phyloP scores from a whole-genome alignment of 768 basidiomycete genomes.

The Thelephora ganbajun region DNA sequence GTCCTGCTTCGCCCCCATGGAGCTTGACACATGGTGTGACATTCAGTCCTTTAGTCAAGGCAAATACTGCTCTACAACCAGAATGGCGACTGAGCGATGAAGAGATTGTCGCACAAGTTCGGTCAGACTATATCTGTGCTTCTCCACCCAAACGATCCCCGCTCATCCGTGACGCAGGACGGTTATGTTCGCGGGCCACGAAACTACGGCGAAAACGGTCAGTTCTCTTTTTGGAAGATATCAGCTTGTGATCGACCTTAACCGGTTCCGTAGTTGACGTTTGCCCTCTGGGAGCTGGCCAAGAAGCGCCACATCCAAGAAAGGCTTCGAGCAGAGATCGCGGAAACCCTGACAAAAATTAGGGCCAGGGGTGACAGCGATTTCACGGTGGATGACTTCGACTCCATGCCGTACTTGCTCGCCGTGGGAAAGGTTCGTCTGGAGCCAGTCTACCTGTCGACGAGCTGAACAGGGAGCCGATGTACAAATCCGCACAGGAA shows the following conservation, averaged over 20 bases:
- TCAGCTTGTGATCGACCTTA: too few species aligned
- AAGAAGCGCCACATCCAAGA: conserved; percentile 23
- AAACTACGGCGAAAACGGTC: conserved; percentile 25
- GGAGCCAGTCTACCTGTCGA: not conserved
- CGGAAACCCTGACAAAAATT: conserved; percentile 2
- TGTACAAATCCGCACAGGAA: too few species aligned
- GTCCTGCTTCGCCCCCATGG: too few species aligned
- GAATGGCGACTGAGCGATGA: conserved; percentile 21
- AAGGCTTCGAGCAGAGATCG: conserved; percentile 24
- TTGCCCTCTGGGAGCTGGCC: conserved; percentile 26
- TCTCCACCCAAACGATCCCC: too few species aligned
- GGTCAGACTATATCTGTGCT: too few species aligned
- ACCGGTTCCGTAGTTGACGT: too few species aligned
- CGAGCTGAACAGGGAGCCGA: too few species aligned
- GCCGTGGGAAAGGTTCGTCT: conserved; percentile 28
- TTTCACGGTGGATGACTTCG: conserved; percentile 23
- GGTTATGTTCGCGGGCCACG: conserved; percentile 27
- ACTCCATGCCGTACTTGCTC: conserved; percentile 25
- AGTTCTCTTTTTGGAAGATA: conserved; percentile 24
- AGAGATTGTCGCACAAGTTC: conserved; percentile 17
- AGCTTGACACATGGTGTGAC: too few species aligned
- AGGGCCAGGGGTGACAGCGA: conserved; percentile 11
- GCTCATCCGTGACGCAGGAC: too few species aligned
- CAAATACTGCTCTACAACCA: conserved; percentile 35
- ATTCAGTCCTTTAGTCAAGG: conserved; percentile 28